Evolutionary conservation across 2,329 filamentous ascomycete genomes (phyloP).

Genomic region (Colletotrichum siamense): DNA sequence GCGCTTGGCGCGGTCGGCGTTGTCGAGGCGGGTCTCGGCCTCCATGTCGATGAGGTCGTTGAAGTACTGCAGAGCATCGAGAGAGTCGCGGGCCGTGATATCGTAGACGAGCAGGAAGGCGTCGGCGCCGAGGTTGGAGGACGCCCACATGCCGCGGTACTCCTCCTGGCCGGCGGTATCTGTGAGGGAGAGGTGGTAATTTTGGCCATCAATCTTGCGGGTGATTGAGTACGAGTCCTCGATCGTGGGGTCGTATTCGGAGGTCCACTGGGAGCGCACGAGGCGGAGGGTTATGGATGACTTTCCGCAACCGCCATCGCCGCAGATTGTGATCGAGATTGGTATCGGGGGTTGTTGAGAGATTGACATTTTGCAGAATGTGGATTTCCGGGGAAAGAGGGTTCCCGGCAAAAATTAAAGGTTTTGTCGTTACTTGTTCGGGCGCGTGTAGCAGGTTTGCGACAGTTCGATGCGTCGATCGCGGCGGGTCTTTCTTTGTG

Average conservation of each 20-base stretch:
- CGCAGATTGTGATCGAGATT: slow-evolving; percentile 82
- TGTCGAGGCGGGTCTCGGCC: slow-evolving; percentile 71
- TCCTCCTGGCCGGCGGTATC: slow-evolving; percentile 92
- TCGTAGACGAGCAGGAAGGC: slow-evolving; percentile 89
- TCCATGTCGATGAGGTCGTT: slow-evolving; percentile 87
- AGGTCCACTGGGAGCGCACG: slow-evolving; percentile 83
- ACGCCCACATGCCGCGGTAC: slow-evolving; percentile 86
- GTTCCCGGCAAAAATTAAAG: background rate
- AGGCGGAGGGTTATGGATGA: slow-evolving; percentile 84
- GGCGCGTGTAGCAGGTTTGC: background rate
- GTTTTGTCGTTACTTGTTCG: background rate
- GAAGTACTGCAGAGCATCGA: slow-evolving; percentile 78
- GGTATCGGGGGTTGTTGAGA: slow-evolving; percentile 51
- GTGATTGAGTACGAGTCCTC: slow-evolving; percentile 88
- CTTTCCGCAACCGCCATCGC: slow-evolving; percentile 85
- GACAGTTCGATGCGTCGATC: background rate
- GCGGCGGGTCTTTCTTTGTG: background rate
- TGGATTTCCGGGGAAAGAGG: background rate
- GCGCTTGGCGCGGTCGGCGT: slow-evolving; percentile 57
- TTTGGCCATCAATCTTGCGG: slow-evolving; percentile 78
- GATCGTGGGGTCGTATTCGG: slow-evolving; percentile 81
- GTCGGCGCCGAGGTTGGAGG: slow-evolving; percentile 78
- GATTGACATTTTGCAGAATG: background rate
- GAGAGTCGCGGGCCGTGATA: slow-evolving; percentile 73
- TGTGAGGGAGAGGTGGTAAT: slow-evolving; percentile 79